Percentiles rank a stretch among this genome's conserved stretches.
Evolutionary conservation across 106 monocot species (phyloP).

Genomic region (Platanthera guangdongensis): DNA sequence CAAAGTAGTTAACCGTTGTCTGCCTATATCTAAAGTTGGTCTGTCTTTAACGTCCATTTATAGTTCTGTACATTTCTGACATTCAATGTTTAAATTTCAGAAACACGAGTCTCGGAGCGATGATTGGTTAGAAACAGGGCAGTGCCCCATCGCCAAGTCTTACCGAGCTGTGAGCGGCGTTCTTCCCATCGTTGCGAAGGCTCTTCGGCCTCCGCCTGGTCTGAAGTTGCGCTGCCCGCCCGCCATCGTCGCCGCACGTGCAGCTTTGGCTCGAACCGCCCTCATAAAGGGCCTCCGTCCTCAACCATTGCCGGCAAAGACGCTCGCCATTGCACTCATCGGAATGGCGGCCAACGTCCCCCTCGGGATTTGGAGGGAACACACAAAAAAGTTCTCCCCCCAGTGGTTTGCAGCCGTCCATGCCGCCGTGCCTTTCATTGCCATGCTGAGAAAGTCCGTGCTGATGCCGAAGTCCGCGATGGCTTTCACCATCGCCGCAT

Average conservation of each 20-base stretch:
- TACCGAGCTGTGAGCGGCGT: conserved; percentile 66
- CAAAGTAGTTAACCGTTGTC: not conserved
- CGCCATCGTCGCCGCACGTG: conserved; percentile 60
- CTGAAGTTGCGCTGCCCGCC: conserved; percentile 66
- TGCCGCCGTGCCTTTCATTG: conserved; percentile 85
- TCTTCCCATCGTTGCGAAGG: conserved; percentile 68
- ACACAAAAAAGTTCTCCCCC: conserved; percentile 69
- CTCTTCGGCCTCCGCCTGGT: conserved; percentile 65
- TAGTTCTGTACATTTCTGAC: not conserved
- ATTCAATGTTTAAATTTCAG: not conserved
- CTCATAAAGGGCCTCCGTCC: conserved; percentile 73
- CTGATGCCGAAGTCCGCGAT: conserved; percentile 90
- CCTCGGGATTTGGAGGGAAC: conserved; percentile 85
- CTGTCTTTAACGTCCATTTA: not conserved
- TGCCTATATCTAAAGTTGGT: not conserved
- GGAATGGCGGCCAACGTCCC: conserved; percentile 89
- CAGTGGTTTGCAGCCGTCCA: conserved; percentile 81
- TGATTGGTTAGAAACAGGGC: conserved; percentile 79
- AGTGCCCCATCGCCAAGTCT: conserved; percentile 81
- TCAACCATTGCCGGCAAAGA: conserved; percentile 67
- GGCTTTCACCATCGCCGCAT: conserved; percentile 75
- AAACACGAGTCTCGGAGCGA: conserved; percentile 53
- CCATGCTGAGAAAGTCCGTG: conserved; percentile 78
- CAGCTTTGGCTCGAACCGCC: conserved; percentile 68
- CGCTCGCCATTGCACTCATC: conserved; percentile 52